Base-by-base conservation (phyloP, 2,329 filamentous ascomycete species). In the Aspergillus transmontanensis region DNA sequence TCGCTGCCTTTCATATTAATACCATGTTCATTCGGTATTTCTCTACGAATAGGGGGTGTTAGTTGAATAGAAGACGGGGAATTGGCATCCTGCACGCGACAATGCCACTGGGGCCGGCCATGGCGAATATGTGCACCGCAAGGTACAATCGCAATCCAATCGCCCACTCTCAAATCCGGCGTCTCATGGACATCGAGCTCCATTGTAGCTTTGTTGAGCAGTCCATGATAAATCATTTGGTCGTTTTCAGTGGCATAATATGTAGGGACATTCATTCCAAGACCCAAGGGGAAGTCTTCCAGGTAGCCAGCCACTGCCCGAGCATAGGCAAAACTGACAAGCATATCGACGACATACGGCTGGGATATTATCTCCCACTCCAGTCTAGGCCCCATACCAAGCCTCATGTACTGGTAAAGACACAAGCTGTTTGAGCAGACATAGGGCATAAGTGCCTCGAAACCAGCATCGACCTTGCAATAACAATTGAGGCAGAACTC, bases 401-500 rank as follows among this genome's bases (percentile, higher is more conserved):
- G 82, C 19, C 86, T 84, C 84, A 96, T 91, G 78, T 95, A 96
- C 73, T 97, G 94, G 71, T 91, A 96, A 4, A 96, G 81, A 71
- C 94, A 97, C 3, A 97, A 82, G 1, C 84, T 82, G 14, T 86
- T 85, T 26, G 86, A 86, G 77, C 94, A 97, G 51, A 97, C 92
- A 64, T 90, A 92, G 2, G 81, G 81, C 63, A 81, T 83, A 34
- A 83, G 60, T 0, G 81, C 79, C 66, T 83, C 80, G 43, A 94
- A 88, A 0, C 86, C 85, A 2, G 83, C 83, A 1, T 85, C 76
- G 41, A 92, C 84, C 68, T 85, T 89, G 68, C 86, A 85, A 75
- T 96, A 91, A 71, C 94, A 97, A 28, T 94, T 88, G 60, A 96
- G 84, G 75, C 94, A 97, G 75, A 94, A 96, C 59, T 95, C 89